These are phyloP conservation scores for Mortierella sp. DNA, from an alignment of 371 early-diverging fungal genomes.

Conservation along the genomic window DNA sequence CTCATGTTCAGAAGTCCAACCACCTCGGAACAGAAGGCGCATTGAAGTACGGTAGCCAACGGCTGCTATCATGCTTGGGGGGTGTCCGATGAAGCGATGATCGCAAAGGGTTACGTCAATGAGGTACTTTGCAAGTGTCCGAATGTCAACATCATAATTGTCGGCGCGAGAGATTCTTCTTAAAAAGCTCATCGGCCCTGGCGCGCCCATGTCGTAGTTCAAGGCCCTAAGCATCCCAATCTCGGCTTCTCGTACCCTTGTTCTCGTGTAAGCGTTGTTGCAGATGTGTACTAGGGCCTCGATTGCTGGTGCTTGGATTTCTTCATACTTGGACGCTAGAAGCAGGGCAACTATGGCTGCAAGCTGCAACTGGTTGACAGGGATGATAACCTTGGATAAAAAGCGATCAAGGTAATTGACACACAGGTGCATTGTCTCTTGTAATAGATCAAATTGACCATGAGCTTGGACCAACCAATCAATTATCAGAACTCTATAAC, in stretches of 20 bases:
- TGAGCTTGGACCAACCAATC: slow-evolving; percentile 87
- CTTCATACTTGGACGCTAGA: slow-evolving; percentile 93
- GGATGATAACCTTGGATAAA: slow-evolving; percentile 78
- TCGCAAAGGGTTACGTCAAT: slow-evolving; percentile 87
- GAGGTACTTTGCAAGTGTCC: slow-evolving; percentile 89
- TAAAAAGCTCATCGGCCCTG: slow-evolving; percentile 82
- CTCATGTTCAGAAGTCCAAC: slow-evolving; percentile 64
- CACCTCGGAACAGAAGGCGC: slow-evolving; percentile 72
- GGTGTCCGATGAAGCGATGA: slow-evolving; percentile 74
- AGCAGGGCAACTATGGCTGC: slow-evolving; percentile 88
- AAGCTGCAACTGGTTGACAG: slow-evolving; percentile 85
- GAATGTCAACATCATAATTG: slow-evolving; percentile 79
- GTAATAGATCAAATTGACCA: slow-evolving; percentile 81
- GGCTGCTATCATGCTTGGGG: slow-evolving; percentile 80
- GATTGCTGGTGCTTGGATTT: slow-evolving; percentile 81
- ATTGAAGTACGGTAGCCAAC: slow-evolving; percentile 82
- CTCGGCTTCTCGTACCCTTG: slow-evolving; percentile 80
- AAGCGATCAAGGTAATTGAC: slow-evolving; percentile 93
- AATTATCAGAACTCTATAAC: slow-evolving; percentile 83
- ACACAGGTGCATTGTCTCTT: slow-evolving; percentile 90
- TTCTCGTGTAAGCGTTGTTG: slow-evolving; percentile 69
- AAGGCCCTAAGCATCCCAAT: slow-evolving; percentile 78
- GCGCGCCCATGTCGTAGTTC: slow-evolving; percentile 79
- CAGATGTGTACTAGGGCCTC: slow-evolving; percentile 71
- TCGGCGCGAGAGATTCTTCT: slow-evolving; percentile 86